Base-by-base conservation (phyloP, 192 early-diverging fungal species). In the Backusella mclennaniae region DNA sequence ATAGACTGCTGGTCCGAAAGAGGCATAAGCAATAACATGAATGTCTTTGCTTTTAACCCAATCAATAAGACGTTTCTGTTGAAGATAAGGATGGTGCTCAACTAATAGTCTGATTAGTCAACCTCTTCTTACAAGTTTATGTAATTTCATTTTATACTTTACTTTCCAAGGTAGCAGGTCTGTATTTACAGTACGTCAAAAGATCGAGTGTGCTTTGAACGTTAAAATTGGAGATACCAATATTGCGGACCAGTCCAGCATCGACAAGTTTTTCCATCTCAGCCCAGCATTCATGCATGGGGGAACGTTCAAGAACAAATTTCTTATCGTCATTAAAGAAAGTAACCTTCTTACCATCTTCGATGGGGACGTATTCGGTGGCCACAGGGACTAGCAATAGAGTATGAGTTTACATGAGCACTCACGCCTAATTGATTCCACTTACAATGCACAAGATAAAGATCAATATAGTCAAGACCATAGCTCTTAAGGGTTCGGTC, bases 231-330 rank as follows among this genome's bases (percentile, higher is more conserved):
- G 90, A 92, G 11, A 94, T 85, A 68, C 94, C 94, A 80, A 90
- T 90, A 56, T 84, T 82, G 19, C 79, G 80, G 53, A 84, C 85
- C 69, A 89, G 83, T 8, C 89, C 89, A 7, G 76, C 75, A 3
- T 89, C 84, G 11, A 92, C 89, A n/a, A 95, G 73, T 41, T 84
- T 81, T 84, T 95, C 94, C 90, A 95, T 90, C 14, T 84, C 91
- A 68, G 80, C 69, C 93, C 93, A 95, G 6, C 88, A 89, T 69
- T 91, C 85, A 38, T 87, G 77, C 59, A 91, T 76, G 46, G 87
- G 80, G 33, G 89, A 81, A 49, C 69, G 69, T 33, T 87, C 83
- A 42, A 77, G 76, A 29, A 77, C 59, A 38, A 76, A 77, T 39
- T 83, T 80, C 15, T 69, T 59, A 0, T 35, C 21, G 73, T 85